Conservation (phyloP, 345 rosid genomes). For the Barbarea vulgaris region DNA sequence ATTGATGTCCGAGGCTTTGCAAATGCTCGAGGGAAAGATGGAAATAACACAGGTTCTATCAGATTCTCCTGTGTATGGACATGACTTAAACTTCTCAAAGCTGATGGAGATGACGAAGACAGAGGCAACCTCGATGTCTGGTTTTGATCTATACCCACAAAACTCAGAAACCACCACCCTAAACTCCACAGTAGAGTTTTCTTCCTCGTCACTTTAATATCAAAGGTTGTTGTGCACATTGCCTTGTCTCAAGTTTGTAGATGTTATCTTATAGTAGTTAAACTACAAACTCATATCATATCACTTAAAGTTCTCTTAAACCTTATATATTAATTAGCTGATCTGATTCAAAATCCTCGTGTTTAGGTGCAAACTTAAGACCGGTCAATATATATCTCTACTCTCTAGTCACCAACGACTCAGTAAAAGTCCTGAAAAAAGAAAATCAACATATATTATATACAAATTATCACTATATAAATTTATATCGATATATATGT, state of each 20-base stretch:
- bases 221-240: not conserved
- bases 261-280: not conserved
- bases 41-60: slow-evolving; percentile 28
- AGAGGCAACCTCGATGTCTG: not conserved
- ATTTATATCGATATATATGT: not conserved
- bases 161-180: not conserved
- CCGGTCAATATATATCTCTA: not conserved
- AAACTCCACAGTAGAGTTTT: not conserved
- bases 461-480: not conserved
- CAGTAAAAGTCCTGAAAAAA: not conserved
- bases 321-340: too few relatives aligned
- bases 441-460: not conserved
- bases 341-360: too few relatives aligned
- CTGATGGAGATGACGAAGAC: not conserved
- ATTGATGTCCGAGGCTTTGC: slow-evolving; percentile 42
- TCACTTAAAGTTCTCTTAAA: too few relatives aligned
- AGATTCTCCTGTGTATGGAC: slow-evolving; percentile 4
- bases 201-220: not conserved
- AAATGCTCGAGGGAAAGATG: slow-evolving; percentile 44
- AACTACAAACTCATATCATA: too few relatives aligned
- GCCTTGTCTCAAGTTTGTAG: not conserved
- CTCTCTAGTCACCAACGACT: slow-evolving; percentile 2
- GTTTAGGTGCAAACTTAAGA: too few relatives aligned
- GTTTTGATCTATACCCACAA: not conserved
- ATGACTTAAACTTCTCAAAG: not conserved